Conservation (phyloP, 106 monocot species). For the Apostasia ramifera region DNA sequence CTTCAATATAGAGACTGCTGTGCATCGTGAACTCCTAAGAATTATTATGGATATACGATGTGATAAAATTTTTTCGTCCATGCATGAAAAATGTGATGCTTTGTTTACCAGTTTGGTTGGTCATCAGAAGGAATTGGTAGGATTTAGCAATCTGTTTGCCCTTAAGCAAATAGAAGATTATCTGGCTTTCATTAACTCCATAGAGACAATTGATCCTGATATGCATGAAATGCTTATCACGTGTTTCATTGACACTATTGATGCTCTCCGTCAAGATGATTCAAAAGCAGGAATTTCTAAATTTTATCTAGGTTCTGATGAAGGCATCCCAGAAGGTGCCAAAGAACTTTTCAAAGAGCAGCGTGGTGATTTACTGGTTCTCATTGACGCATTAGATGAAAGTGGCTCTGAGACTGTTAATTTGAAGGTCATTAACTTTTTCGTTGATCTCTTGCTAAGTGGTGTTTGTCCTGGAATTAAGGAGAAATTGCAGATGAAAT, state of each 20-base stretch:
- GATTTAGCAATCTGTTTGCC: constrained; percentile 42
- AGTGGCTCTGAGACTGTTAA: constrained; percentile 69
- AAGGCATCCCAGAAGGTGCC: constrained; percentile 23
- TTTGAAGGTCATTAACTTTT: constrained; percentile 72
- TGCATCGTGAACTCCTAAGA: constrained; percentile 37
- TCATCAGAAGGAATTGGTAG: constrained; percentile 21
- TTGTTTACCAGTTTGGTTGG: constrained; percentile 40
- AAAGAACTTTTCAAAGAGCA: constrained; percentile 32
- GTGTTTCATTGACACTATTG: constrained; percentile 41
- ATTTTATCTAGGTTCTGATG: constrained; percentile 44
- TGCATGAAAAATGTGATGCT: constrained; percentile 65
- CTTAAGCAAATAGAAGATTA: constrained; percentile 69
- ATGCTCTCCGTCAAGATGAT: constrained; percentile 41
- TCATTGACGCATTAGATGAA: constrained; percentile 64
- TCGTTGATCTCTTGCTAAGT: constrained; percentile 49
- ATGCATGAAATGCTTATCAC: constrained; percentile 57
- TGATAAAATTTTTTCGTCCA: constrained; percentile 48
- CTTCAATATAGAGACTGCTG: constrained; percentile 20
- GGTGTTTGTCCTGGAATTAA: constrained; percentile 42
- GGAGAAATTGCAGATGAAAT: constrained; percentile 52
- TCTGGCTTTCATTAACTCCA: constrained; percentile 38
- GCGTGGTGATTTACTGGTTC: constrained; percentile 44
- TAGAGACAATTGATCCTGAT: constrained; percentile 21
- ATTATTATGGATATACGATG: constrained; percentile 51
- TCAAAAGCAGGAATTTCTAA: constrained; percentile 42